Evolutionary conservation across 2,329 filamentous ascomycete species (phyloP), one percentile per base, ranked within the genome.

Genomic region (Byssochlamys sp.): DNA sequence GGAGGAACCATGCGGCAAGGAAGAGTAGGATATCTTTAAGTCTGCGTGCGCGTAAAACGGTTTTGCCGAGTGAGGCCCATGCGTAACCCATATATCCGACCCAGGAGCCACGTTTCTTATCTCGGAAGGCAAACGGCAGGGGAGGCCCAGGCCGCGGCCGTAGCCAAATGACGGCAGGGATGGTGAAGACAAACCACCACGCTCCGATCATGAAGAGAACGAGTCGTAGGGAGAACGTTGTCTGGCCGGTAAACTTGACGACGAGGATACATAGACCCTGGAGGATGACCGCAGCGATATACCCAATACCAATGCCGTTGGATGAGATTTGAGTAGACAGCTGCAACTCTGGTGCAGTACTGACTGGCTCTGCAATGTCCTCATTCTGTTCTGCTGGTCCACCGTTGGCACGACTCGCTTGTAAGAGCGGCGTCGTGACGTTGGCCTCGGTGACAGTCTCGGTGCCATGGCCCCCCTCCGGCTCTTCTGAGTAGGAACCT

Each of bases 121-220:
- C 66, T 53, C 67, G 64, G 55, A 69, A 28, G 57, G 68, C 39
- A 66, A 73, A 69, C 1, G 80, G 79, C 7, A 96, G 74, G 0
- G 91, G 91, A 28, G 94, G 94, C 0, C 94, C 94, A 1, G 94
- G 94, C 55, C 94, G 84, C 3, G 91, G 85, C 48, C 92, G 85
- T 29, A 99, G 80, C 88, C 91, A 96, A 65, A 95, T 73, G 1
- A 89, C 90, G 0, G 90, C 86, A 0, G 94, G 94, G 57, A 97
- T 84, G 2, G 90, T 95, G 71, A 99, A 97, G 33, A 88, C 59
- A 51, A 91, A 84, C 94, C 94, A 99, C 94, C 94, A 99, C 28
- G 84, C 72, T 33, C 94, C 94, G 55, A 97, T 86, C 58, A 91
- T 75, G 71, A 95, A 91, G 9, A 99, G 81, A 0, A 94, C 92